Base-by-base conservation (phyloP, 225 moss, liverwort and hornwort species). In the Antitrichia curtipendula region DNA sequence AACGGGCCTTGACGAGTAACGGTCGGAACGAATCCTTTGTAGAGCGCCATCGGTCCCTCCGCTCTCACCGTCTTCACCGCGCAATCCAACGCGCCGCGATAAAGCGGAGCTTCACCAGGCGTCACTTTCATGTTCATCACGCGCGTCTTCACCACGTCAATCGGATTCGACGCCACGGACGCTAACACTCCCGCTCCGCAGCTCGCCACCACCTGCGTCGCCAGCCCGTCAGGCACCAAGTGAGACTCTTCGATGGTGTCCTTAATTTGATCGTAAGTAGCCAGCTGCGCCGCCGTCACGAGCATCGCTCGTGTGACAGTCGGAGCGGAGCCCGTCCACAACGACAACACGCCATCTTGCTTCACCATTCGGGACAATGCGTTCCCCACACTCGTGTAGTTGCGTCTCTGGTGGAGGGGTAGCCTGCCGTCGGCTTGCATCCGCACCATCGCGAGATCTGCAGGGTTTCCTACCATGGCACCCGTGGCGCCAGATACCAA, bases 341-440 rank as follows among this genome's bases (percentile, higher is more conserved):
- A 80, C 10, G 96, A 93, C 31, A 74, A 8, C 36, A 91, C 82
- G 2, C 97, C 96, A 23, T 95, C 94, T 54, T 95, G 92, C 40
- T 86, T 90, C 36, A 91, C 91, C 91, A 97, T 97, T 80, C 93
- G 92, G 16, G 72, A 43, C 89, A 97, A 68, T 3, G 97, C 97
- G 81, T 97, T 91, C 15, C 91, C 93, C 15, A 96, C 97, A 13
- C 95, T 92, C 14, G 92, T 90, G 70, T 97, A 97, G 8, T 96
- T 96, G n/a, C 95, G 85, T 52, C 96, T 77, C 65, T 91, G 80
- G 58, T 85, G 85, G 2, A 62, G 2, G 21, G 94, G 96, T 43
- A 92, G 93, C 25, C 95, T 91, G 24, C 97, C 97, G 60, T 97
- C 97, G 25, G 96, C 97, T 91, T 97, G 97, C 97, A 97, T 97